A percentile compares a stretch with the other conserved stretches of the same genome.
phyloP scores from a whole-genome alignment of 177 flowering plant species.

The Vitis hybrid region DNA sequence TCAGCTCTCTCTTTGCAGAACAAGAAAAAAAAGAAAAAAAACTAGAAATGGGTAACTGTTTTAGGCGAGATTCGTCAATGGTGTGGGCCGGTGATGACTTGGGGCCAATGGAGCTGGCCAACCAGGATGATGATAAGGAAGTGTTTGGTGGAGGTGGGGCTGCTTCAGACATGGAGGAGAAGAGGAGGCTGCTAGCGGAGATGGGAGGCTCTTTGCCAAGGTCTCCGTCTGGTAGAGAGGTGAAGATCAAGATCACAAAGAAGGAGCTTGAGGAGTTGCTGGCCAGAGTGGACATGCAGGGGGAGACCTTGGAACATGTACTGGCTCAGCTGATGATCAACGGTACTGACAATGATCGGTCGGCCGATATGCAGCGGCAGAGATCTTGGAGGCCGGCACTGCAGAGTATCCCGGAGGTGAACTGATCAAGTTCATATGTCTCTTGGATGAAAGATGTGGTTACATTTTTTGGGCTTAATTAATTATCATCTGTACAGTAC shows the following conservation, averaged over 20 bases:
- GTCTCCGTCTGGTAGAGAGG: slow-evolving; percentile 15
- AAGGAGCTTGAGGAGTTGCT: slow-evolving; percentile 39
- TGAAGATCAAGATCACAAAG: slow-evolving; percentile 47
- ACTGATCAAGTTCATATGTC: slow-evolving; percentile 4
- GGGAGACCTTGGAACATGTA: slow-evolving; percentile 24
- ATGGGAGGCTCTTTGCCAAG: neutral
- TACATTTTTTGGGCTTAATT: too few species aligned
- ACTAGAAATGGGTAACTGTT: slow-evolving; percentile 23
- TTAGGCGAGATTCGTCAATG: neutral
- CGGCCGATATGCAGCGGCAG: slow-evolving; percentile 9
- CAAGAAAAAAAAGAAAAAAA: neutral
- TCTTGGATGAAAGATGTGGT: neutral
- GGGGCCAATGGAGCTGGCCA: neutral
- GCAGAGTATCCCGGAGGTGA: slow-evolving; percentile 38
- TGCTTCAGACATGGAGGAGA: neutral
- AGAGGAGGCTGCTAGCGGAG: neutral
- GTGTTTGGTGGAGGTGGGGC: neutral
- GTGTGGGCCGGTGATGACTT: slow-evolving; percentile 26
- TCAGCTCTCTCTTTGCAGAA: neutral
- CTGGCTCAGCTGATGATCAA: slow-evolving; percentile 18
- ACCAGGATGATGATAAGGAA: neutral
- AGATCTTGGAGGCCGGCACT: slow-evolving; percentile 41
- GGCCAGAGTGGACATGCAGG: slow-evolving; percentile 14
- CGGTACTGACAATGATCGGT: neutral
- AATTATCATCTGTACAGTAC: too few species aligned